phyloP scores from a whole-genome alignment of 495 filamentous ascomycete genomes.

The Penicillium argentinense region DNA sequence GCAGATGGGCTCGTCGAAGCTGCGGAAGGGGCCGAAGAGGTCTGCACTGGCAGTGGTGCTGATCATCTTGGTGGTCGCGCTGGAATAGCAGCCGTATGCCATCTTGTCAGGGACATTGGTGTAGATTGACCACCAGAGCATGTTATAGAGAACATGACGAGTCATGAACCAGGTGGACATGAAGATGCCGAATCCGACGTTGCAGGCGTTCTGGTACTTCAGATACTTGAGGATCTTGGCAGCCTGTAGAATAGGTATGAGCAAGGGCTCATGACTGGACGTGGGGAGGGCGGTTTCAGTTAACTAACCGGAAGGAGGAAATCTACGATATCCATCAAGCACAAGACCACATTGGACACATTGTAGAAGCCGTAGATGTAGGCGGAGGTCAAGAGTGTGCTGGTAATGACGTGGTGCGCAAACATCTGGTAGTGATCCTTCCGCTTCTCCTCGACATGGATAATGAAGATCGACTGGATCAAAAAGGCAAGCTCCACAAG shows the following conservation, averaged over 20 bases:
- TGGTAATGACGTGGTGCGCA: slow-evolving; percentile 89
- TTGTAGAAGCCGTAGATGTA: slow-evolving; percentile 83
- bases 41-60: slow-evolving; percentile 56
- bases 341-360: slow-evolving; percentile 86
- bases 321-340: slow-evolving; percentile 93
- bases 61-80: slow-evolving; percentile 53
- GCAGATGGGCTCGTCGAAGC: slow-evolving; percentile 71
- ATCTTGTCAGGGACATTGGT: slow-evolving; percentile 64
- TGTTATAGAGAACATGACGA: slow-evolving; percentile 77
- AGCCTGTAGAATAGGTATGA: slow-evolving; percentile 48
- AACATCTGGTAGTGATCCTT: slow-evolving; percentile 98
- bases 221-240: slow-evolving; percentile 95
- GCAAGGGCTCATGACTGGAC: background rate
- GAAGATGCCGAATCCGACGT: slow-evolving; percentile 82
- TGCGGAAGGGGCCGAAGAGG: slow-evolving; percentile 66
- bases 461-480: slow-evolving; percentile 89
- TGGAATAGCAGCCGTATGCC: slow-evolving; percentile 68
- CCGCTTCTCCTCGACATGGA: slow-evolving; percentile 88
- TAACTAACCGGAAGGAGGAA: slow-evolving; percentile 77
- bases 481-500: slow-evolving; percentile 90
- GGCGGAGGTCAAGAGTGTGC: slow-evolving; percentile 70
- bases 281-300: background rate
- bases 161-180: slow-evolving; percentile 81
- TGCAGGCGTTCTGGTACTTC: slow-evolving; percentile 71
- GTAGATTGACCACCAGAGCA: slow-evolving; percentile 78